Evolutionary conservation across 2,329 filamentous ascomycete genomes (phyloP).

Genomic region (Fusarium solani-melongenae): DNA sequence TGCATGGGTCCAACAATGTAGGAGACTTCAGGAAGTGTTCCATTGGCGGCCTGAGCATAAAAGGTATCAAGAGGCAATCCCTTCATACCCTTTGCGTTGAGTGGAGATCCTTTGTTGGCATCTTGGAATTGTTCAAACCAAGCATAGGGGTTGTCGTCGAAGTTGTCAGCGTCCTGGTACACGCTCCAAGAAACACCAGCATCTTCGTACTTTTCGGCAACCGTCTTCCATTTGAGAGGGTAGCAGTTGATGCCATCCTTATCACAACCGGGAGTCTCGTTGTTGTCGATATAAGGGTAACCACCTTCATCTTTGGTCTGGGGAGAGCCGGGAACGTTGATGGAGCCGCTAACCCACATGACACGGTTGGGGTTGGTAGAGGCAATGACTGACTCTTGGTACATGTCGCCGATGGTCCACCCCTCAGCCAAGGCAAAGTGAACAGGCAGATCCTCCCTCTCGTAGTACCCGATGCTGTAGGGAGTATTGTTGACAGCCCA

Average conservation of each 20-base stretch:
- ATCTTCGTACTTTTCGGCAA: constrained; percentile 60
- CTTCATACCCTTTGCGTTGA: background rate
- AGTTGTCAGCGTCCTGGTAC: constrained; percentile 62
- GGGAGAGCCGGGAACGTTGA: constrained; percentile 59
- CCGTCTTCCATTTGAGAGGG: constrained; percentile 65
- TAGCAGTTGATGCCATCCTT: constrained; percentile 59
- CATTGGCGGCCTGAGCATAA: background rate
- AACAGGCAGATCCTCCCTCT: constrained; percentile 62
- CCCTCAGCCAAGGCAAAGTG: constrained; percentile 66
- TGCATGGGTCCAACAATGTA: background rate
- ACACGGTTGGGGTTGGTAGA: constrained; percentile 65
- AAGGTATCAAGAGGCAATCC: background rate
- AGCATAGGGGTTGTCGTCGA: constrained; percentile 64
- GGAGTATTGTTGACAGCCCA: constrained; percentile 66
- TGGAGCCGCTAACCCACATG: constrained; percentile 60
- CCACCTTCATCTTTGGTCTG: constrained; percentile 27
- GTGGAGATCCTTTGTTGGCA: constrained; percentile 45
- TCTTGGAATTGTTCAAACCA: constrained; percentile 65
- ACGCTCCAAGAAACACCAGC: constrained; percentile 62
- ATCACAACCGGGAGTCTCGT: constrained; percentile 59
- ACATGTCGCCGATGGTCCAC: constrained; percentile 68
- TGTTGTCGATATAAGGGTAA: constrained; percentile 59
- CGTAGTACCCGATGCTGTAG: constrained; percentile 63
- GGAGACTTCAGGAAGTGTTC: background rate
- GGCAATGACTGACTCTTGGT: constrained; percentile 63